phyloP scores from a whole-genome alignment of 2,329 filamentous ascomycete species.

The Apiospora sp. region DNA sequence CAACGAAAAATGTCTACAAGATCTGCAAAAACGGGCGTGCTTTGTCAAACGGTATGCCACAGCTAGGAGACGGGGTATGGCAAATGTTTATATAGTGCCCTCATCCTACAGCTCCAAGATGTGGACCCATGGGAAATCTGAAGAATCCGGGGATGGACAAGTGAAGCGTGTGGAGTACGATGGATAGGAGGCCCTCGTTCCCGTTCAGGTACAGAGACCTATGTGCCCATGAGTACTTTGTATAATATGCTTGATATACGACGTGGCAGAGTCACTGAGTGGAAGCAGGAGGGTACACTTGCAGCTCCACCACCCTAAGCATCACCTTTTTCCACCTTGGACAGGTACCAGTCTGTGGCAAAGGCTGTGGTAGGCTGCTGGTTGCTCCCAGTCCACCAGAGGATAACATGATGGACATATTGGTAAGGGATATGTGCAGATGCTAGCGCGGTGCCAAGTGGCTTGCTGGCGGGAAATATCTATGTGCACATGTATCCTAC shows the following conservation, averaged over 20 bases:
- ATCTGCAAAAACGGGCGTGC: neutral
- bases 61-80: constrained; percentile 1
- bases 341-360: constrained; percentile 14
- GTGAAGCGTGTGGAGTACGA: constrained; percentile 12
- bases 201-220: constrained; percentile 23
- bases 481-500: neutral
- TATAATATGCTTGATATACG: constrained; percentile 16
- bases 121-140: neutral
- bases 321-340: neutral
- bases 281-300: neutral
- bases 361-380: constrained; percentile 9
- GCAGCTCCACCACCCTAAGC: neutral
- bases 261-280: constrained; percentile 6
- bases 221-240: constrained; percentile 10
- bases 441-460: constrained; percentile 4
- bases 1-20: constrained; percentile 21
- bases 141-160: constrained; percentile 22
- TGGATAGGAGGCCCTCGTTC: constrained; percentile 24
- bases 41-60: neutral
- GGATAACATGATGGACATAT: constrained; percentile 25
- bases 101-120: neutral
- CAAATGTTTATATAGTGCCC: constrained; percentile 13
- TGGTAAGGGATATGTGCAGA: constrained; percentile 5
- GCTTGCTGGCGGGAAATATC: constrained; percentile 5
- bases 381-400: neutral